These are phyloP conservation scores for Elsinoe batatas DNA, from an alignment of 2,329 filamentous ascomycete genomes.

Conservation along the genomic window DNA sequence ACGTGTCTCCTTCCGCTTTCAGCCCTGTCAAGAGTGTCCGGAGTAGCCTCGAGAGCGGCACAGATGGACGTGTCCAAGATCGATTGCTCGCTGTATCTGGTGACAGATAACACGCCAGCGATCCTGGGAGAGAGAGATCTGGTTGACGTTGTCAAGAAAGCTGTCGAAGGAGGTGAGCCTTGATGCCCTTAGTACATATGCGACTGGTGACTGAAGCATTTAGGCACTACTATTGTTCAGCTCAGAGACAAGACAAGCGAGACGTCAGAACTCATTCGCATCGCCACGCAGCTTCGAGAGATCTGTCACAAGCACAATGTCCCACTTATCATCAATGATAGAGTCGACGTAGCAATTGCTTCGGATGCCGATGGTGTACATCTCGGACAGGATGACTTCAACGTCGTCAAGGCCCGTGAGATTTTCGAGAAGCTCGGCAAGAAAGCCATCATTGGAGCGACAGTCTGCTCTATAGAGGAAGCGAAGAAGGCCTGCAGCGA, in stretches of 20 bases:
- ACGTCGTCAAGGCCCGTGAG: conserved; percentile 54
- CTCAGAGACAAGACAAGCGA: conserved; percentile 81
- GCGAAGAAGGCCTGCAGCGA: conserved; percentile 59
- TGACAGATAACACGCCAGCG: conserved; percentile 82
- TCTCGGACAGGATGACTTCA: conserved; percentile 89
- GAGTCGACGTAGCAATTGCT: conserved; percentile 78
- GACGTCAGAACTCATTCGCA: conserved; percentile 60
- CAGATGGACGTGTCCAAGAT: conserved; percentile 29
- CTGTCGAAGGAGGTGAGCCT: conserved; percentile 58
- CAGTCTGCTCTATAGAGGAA: conserved; percentile 65
- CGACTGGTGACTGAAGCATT: not conserved
- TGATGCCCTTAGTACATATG: not conserved
- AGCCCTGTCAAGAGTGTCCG: not conserved
- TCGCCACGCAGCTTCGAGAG: conserved; percentile 59
- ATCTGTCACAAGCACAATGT: conserved; percentile 59
- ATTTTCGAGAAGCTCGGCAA: conserved; percentile 51
- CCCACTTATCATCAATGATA: conserved; percentile 86
- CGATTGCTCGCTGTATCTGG: conserved; percentile 78
- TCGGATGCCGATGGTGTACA: conserved; percentile 86
- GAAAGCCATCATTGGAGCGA: conserved; percentile 78
- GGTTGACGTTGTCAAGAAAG: conserved; percentile 61
- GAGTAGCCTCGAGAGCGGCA: not conserved
- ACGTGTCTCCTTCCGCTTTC: not conserved
- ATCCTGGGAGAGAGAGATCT: conserved; percentile 67
- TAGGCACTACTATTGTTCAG: conserved; percentile 71